These are phyloP conservation scores for Hypoxylon sp. DNA, from an alignment of 2,329 filamentous ascomycete species.

Conservation along the genomic window DNA sequence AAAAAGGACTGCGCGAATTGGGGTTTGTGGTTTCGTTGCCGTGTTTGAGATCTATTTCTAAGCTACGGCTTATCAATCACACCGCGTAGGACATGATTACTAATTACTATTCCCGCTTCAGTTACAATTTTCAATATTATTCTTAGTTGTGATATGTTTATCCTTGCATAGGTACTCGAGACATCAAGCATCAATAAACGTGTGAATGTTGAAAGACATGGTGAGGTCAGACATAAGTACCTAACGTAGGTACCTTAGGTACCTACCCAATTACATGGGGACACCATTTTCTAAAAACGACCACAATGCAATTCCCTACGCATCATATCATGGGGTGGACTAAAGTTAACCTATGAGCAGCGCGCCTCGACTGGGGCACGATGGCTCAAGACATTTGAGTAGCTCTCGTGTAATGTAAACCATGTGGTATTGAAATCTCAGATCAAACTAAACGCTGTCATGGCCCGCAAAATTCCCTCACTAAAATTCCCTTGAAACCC, in stretches of 20 bases:
- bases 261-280: not conserved
- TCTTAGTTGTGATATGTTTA: not conserved
- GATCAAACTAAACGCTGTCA: not conserved
- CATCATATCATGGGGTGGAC: not conserved
- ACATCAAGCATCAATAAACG: not conserved
- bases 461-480: not conserved
- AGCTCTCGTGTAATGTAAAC: not conserved
- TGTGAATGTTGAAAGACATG: not conserved
- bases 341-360: slow-evolving; percentile 8
- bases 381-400: not conserved
- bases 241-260: no score
- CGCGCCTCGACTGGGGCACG: not conserved
- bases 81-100: not conserved
- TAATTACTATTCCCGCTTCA: not conserved
- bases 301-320: not conserved
- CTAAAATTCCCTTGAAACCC: no score
- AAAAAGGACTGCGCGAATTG: not conserved
- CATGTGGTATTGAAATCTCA: not conserved
- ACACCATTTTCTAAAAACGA: not conserved
- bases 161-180: not conserved
- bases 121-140: slow-evolving; percentile 5
- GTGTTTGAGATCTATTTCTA: slow-evolving; percentile 23
- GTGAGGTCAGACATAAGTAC: not conserved
- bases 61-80: slow-evolving; percentile 30
- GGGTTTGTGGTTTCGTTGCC: not conserved